Conservation (phyloP, 768 basidiomycete genomes). For the Brasilioporus rufonigricans region DNA sequence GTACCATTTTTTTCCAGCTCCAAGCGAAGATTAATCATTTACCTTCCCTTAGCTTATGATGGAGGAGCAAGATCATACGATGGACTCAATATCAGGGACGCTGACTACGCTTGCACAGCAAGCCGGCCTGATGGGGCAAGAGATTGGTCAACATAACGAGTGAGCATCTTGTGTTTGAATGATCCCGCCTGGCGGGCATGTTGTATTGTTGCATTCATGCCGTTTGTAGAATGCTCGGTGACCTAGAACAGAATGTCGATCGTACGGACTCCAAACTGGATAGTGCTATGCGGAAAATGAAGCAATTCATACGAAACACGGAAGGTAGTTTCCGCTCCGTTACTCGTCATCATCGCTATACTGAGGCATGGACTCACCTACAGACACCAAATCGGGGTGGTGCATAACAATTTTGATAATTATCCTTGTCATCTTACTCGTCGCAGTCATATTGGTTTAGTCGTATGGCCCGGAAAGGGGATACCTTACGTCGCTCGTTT, state of each 20-base stretch:
- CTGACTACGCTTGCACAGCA: constrained; percentile 83
- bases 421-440: constrained; percentile 70
- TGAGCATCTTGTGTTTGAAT: constrained; percentile 37
- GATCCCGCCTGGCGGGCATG: background rate
- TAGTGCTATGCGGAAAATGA: constrained; percentile 65
- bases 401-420: constrained; percentile 84
- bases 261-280: constrained; percentile 61
- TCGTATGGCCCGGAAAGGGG: background rate
- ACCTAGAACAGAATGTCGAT: constrained; percentile 74
- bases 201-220: background rate
- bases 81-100: constrained; percentile 86
- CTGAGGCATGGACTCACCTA: constrained; percentile 1
- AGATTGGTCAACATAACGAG: constrained; percentile 92
- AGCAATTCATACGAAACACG: constrained; percentile 80
- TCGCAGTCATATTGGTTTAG: constrained; percentile 77
- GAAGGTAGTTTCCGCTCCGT: constrained; percentile 47
- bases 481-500: constrained; percentile 9
- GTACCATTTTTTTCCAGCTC: constrained; percentile 6
- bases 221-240: constrained; percentile 67
- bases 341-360: background rate
- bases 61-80: constrained; percentile 83
- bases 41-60: constrained; percentile 66
- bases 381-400: constrained; percentile 88
- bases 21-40: background rate
- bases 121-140: constrained; percentile 91